Evolutionary conservation across 768 basidiomycete species (phyloP).

Genomic region (Auricularia sp.): DNA sequence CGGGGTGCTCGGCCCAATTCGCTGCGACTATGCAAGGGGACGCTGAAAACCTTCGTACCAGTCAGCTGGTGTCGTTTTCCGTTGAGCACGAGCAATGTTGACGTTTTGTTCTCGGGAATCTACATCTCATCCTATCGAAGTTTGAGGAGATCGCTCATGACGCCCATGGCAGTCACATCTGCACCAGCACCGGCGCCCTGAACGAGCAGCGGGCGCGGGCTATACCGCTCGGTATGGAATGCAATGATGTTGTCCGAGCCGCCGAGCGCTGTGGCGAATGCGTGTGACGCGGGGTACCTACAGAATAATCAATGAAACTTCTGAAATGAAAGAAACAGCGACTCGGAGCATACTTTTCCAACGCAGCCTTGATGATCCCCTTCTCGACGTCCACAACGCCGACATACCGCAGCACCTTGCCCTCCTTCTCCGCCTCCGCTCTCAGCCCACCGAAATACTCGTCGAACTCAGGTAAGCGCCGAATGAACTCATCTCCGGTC

Average conservation of each 20-base stretch:
- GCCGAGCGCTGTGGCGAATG: conserved; percentile 90
- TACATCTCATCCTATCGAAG: background rate
- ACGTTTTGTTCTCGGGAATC: no score
- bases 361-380: conserved; percentile 70
- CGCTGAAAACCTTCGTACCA: no score
- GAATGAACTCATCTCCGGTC: conserved; percentile 76
- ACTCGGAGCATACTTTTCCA: conserved; percentile 61
- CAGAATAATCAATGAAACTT: background rate
- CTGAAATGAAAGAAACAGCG: background rate
- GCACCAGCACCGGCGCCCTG: conserved; percentile 98
- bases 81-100: no score
- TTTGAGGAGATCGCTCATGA: conserved; percentile 72
- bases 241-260: conserved; percentile 98
- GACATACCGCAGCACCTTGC: conserved; percentile 85
- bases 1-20: no score
- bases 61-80: no score
- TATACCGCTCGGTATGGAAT: conserved; percentile 91
- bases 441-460: conserved; percentile 64
- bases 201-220: conserved; percentile 77
- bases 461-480: conserved; percentile 73
- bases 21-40: no score
- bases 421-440: conserved; percentile 64
- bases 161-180: conserved; percentile 97
- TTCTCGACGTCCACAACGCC: conserved; percentile 80
- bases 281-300: conserved; percentile 82